These are phyloP conservation scores for Elongisporangium undulatum DNA, from an alignment of 352 stramenopile genomes.

Conservation along the genomic window DNA sequence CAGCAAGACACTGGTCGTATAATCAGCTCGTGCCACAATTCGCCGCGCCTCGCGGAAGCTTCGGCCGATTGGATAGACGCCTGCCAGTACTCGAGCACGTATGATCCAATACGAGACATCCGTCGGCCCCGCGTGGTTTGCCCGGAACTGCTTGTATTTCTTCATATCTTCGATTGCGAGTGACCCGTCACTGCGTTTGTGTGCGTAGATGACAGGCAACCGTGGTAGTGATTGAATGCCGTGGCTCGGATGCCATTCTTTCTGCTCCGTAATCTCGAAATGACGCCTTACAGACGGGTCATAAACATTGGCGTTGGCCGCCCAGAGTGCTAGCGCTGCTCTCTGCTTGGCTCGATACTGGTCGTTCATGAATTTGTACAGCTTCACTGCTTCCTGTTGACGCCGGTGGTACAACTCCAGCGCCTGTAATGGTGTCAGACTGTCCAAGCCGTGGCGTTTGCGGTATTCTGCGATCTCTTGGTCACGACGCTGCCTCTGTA, in stretches of 20 bases:
- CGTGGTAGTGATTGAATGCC: conserved; percentile 24
- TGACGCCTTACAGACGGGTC: conserved; percentile 9
- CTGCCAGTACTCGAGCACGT: conserved; percentile 44
- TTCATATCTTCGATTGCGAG: conserved; percentile 52
- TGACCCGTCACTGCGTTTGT: conserved; percentile 28
- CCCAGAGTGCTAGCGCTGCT: conserved; percentile 16
- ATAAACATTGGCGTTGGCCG: conserved; percentile 12
- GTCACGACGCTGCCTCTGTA: conserved; percentile 8
- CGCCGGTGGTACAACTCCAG: conserved; percentile 39
- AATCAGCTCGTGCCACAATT: conserved; percentile 42
- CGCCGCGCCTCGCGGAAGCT: conserved; percentile 39
- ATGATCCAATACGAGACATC: conserved; percentile 75
- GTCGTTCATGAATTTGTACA: conserved; percentile 32
- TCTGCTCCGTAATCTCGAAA: conserved; percentile 13
- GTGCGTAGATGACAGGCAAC: conserved; percentile 13
- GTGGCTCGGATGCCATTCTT: conserved; percentile 62
- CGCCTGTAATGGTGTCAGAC: conserved; percentile 11
- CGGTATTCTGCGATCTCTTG: not conserved
- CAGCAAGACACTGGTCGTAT: conserved; percentile 55
- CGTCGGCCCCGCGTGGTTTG: conserved; percentile 53
- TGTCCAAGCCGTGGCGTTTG: not conserved
- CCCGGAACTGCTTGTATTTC: conserved; percentile 62
- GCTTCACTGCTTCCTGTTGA: conserved; percentile 34
- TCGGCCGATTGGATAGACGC: conserved; percentile 42
- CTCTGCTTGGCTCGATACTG: conserved; percentile 19